Evolutionary conservation across 1,284 basidiomycete genomes (phyloP).

Genomic region (Thelephora terrestris): DNA sequence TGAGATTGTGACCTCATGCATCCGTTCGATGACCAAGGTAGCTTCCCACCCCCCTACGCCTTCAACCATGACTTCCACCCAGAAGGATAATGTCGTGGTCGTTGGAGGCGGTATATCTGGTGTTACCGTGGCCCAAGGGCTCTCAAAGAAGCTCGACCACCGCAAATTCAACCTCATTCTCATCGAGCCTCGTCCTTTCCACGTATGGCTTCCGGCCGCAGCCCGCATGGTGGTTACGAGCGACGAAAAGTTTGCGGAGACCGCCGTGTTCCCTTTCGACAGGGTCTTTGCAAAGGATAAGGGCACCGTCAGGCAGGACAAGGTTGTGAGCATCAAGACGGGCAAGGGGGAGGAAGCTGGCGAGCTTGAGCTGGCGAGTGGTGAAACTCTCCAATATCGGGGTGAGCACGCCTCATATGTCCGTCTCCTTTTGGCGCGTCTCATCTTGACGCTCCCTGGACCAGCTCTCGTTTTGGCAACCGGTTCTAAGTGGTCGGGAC

Average conservation of each 20-base stretch:
- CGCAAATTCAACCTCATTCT: constrained; percentile 29
- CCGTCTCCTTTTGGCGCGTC: not conserved
- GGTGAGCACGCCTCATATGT: not conserved
- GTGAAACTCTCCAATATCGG: constrained; percentile 32
- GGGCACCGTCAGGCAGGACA: constrained; percentile 24
- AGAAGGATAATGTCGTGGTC: constrained; percentile 23
- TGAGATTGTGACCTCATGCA: no score
- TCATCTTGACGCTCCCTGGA: constrained; percentile 5
- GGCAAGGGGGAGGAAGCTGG: constrained; percentile 23
- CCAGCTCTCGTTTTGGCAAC: constrained; percentile 48
- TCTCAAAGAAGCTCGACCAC: constrained; percentile 28
- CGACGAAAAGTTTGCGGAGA: constrained; percentile 18
- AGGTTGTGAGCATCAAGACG: constrained; percentile 27
- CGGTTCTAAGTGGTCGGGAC: constrained; percentile 44
- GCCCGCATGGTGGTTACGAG: constrained; percentile 24
- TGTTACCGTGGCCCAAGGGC: constrained; percentile 20
- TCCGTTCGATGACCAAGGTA: no score
- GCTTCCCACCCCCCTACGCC: not conserved
- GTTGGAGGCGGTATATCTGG: constrained; percentile 34
- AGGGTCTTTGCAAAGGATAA: constrained; percentile 29
- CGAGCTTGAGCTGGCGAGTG: constrained; percentile 29
- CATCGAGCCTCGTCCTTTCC: constrained; percentile 28
- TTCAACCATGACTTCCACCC: not conserved
- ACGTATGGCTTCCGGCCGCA: constrained; percentile 25
- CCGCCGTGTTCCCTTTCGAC: constrained; percentile 30